A percentile compares a stretch with the other conserved stretches of the same genome.
These are phyloP conservation scores for Fusarium beomiforme DNA, from an alignment of 2,329 filamentous ascomycete genomes.

Conservation along the genomic window DNA sequence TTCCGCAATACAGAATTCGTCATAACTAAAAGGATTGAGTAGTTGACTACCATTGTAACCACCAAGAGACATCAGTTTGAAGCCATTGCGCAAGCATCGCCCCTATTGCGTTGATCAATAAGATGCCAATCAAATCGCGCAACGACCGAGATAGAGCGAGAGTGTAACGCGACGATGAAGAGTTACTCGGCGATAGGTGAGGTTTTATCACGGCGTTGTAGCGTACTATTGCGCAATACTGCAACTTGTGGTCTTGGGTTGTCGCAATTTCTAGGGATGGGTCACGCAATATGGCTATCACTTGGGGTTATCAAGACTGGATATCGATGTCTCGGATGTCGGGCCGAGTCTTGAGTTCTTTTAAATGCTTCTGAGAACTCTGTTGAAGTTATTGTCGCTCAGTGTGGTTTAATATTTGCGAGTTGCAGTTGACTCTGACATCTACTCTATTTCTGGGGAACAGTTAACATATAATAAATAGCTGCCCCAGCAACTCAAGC, in stretches of 20 bases:
- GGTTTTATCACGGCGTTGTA: background rate
- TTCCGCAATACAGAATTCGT: slow-evolving; percentile 13
- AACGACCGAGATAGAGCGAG: slow-evolving; percentile 9
- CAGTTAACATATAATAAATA: too few species aligned
- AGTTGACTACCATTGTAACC: background rate
- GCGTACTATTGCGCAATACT: slow-evolving; percentile 37
- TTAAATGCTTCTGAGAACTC: fast-evolving
- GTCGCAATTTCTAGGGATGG: slow-evolving; percentile 39
- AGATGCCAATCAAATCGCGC: slow-evolving; percentile 31
- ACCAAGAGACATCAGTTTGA: background rate
- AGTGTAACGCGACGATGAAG: background rate
- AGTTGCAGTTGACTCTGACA: background rate
- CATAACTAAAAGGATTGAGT: background rate
- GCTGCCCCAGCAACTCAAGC: background rate
- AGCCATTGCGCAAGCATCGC: slow-evolving; percentile 31
- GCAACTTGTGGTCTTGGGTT: slow-evolving; percentile 15
- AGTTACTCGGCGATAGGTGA: background rate
- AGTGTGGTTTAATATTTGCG: background rate
- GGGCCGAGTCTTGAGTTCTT: fast-evolving
- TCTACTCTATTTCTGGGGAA: background rate
- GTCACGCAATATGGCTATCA: slow-evolving; percentile 39
- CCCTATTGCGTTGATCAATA: slow-evolving; percentile 10
- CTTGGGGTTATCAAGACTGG: background rate
- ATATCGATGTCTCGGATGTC: background rate
- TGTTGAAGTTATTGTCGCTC: fast-evolving